Conservation (phyloP, 116 monocot genomes). For the Papilionanthe hybrid region DNA sequence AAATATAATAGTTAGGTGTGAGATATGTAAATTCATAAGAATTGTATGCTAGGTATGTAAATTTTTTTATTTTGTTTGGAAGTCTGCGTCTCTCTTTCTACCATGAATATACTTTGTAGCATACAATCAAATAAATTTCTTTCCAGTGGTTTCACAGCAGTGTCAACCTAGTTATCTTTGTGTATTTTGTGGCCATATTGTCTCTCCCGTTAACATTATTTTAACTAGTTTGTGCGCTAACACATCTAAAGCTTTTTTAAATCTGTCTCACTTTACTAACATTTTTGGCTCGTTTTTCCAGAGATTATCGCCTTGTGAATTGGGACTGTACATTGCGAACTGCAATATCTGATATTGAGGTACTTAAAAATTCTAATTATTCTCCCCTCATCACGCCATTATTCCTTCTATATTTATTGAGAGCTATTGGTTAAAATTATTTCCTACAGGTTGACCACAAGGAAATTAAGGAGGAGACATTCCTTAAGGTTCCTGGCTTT, state of each 20-base stretch:
- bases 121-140: neutral
- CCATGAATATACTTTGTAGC: neutral
- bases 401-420: neutral
- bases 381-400: neutral
- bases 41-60: too few species aligned
- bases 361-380: slow-evolving; percentile 9
- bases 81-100: neutral
- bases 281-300: slow-evolving; percentile 19
- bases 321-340: slow-evolving; percentile 94
- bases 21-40: too few species aligned
- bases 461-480: slow-evolving; percentile 75
- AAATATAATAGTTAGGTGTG: too few species aligned
- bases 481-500: slow-evolving; percentile 79
- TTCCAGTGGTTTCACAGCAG: neutral
- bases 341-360: slow-evolving; percentile 99
- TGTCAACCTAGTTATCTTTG: neutral
- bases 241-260: neutral
- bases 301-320: slow-evolving; percentile 92
- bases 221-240: neutral
- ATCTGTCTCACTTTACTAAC: neutral
- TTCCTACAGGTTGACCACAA: slow-evolving; percentile 63
- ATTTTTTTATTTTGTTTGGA: neutral
- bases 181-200: too few species aligned
- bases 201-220: neutral
- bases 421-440: neutral